A percentile compares a stretch with the other conserved stretches of the same genome.
phyloP scores from a whole-genome alignment of 176 grass and related monocot genomes.

The Pontederia paniculata region DNA sequence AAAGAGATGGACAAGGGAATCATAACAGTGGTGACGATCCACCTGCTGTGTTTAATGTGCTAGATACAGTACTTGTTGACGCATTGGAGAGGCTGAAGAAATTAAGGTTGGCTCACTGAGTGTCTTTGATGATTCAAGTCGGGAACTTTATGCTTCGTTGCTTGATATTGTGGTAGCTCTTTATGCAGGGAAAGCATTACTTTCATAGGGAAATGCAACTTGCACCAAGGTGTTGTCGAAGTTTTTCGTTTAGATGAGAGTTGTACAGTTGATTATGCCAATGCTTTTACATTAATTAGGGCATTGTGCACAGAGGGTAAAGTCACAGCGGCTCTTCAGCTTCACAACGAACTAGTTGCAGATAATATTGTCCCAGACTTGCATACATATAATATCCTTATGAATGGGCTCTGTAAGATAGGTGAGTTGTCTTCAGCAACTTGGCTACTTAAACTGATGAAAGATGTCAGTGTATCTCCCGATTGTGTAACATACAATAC shows the following conservation, averaged over 20 bases:
- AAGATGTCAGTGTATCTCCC: slow-evolving; percentile 16
- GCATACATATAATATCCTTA: slow-evolving; percentile 34
- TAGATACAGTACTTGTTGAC: slow-evolving; percentile 30
- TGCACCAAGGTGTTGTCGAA: slow-evolving; percentile 21
- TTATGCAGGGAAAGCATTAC: slow-evolving; percentile 37
- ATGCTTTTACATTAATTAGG: slow-evolving; percentile 36
- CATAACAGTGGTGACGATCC: slow-evolving; percentile 13
- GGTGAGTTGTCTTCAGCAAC: slow-evolving; percentile 27
- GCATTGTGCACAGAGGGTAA: slow-evolving; percentile 28
- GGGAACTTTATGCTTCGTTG: neutral
- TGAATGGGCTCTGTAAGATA: slow-evolving; percentile 43
- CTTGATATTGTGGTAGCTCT: too few relatives aligned
- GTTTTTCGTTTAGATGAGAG: slow-evolving; percentile 21
- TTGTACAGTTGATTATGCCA: slow-evolving; percentile 5
- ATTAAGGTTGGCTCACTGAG: slow-evolving; percentile 24
- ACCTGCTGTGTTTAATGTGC: slow-evolving; percentile 41
- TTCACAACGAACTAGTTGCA: slow-evolving; percentile 23
- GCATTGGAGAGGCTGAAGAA: slow-evolving; percentile 40
- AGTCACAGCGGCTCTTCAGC: slow-evolving; percentile 21
- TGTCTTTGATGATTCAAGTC: too few relatives aligned
- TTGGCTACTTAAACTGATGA: slow-evolving; percentile 37
- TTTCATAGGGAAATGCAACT: slow-evolving; percentile 27
- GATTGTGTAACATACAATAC: slow-evolving; percentile 42
- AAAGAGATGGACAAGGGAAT: slow-evolving; percentile 1
- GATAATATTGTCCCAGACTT: slow-evolving; percentile 18